Percentiles rank a stretch among this genome's conserved stretches.
phyloP scores from a whole-genome alignment of 768 basidiomycete species.

The Lyophyllum decastes region DNA sequence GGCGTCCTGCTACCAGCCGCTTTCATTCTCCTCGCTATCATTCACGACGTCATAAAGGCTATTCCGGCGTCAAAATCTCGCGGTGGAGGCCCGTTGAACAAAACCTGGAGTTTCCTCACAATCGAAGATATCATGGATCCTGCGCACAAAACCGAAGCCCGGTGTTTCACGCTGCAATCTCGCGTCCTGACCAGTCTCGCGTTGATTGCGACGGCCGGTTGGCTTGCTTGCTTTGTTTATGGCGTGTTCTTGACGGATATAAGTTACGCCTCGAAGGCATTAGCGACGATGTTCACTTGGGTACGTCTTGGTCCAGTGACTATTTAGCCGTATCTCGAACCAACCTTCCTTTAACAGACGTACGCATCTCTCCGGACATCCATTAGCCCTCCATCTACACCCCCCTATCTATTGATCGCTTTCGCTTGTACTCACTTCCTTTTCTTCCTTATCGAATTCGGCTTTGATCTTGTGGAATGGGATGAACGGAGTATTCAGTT shows the following conservation, averaged over 20 bases:
- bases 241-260: conserved; percentile 26
- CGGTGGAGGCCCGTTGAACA: conserved; percentile 15
- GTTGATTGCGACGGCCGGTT: conserved; percentile 37
- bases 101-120: conserved; percentile 46
- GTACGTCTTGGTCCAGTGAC: conserved; percentile 33
- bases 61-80: conserved; percentile 29
- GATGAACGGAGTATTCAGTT: conserved; percentile 11
- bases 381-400: conserved; percentile 44
- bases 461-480: conserved; percentile 27
- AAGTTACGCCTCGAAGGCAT: conserved; percentile 22
- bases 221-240: conserved; percentile 44
- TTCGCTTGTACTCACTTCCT: conserved; percentile 41
- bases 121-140: conserved; percentile 51
- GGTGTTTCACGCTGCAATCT: conserved; percentile 28
- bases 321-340: conserved; percentile 1
- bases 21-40: conserved; percentile 30
- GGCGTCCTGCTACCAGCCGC: conserved; percentile 24
- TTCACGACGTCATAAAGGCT: conserved; percentile 28
- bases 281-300: conserved; percentile 47
- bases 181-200: conserved; percentile 38
- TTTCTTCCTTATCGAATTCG: conserved; percentile 36
- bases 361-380: conserved; percentile 43
- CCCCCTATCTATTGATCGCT: conserved; percentile 52
- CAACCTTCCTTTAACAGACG: conserved; percentile 29
- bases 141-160: conserved; percentile 22